Conservation (phyloP, 2,329 filamentous ascomycete species). For the Diatrype stigma region DNA sequence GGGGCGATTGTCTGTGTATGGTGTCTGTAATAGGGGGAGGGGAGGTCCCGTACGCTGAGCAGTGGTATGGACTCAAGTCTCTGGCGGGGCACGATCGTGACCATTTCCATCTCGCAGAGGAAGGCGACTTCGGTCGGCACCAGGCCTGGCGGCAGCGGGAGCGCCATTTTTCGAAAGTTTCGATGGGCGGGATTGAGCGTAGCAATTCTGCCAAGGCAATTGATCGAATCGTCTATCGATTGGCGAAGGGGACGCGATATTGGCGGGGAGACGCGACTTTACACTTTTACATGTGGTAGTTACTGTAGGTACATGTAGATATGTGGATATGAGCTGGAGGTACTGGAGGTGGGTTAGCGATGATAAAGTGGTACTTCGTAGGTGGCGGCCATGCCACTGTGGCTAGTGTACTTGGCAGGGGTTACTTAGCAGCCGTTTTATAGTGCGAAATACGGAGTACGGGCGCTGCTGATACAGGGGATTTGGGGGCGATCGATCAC, state of each 20-base stretch:
- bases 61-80: slow-evolving; percentile 81
- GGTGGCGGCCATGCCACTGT: too few relatives aligned
- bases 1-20: too few relatives aligned
- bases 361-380: too few relatives aligned
- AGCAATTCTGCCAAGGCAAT: background rate
- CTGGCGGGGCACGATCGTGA: slow-evolving; percentile 89
- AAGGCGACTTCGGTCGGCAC: slow-evolving; percentile 88
- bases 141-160: slow-evolving; percentile 45
- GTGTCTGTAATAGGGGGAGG: slow-evolving; percentile 7
- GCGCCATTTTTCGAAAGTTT: slow-evolving; percentile 23
- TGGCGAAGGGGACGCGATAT: background rate
- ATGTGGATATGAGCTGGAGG: too few relatives aligned
- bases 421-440: too few relatives aligned
- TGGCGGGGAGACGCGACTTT: background rate
- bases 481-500: too few relatives aligned
- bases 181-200: slow-evolving; percentile 6
- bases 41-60: slow-evolving; percentile 64
- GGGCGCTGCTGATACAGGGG: too few relatives aligned
- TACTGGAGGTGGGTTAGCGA: too few relatives aligned
- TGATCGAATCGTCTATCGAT: background rate
- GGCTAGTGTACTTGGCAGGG: too few relatives aligned
- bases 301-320: too few relatives aligned
- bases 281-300: too few relatives aligned
- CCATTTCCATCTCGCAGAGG: slow-evolving; percentile 94
- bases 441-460: too few relatives aligned